Percentiles rank a stretch among this genome's conserved stretches.
These are phyloP conservation scores for Halenospora varia DNA, from an alignment of 495 filamentous ascomycete species.

Conservation along the genomic window DNA sequence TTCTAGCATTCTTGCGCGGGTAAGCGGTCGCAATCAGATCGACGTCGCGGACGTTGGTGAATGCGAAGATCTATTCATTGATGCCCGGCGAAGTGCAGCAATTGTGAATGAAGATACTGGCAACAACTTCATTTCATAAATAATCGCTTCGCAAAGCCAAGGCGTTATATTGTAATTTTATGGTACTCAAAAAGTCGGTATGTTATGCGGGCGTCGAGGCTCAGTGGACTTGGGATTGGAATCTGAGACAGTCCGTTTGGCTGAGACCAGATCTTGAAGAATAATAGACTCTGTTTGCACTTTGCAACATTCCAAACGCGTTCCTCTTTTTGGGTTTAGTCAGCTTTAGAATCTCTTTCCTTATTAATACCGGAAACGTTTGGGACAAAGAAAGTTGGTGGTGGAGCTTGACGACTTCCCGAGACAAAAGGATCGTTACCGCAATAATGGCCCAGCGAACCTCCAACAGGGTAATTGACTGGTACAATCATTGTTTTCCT, in stretches of 20 bases:
- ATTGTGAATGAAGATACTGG: constrained; percentile 62
- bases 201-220: not conserved
- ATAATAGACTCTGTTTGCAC: constrained; percentile 2
- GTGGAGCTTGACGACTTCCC: constrained; percentile 22
- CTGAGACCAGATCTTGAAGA: not conserved
- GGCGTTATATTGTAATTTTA: constrained; percentile 10
- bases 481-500: constrained; percentile 27
- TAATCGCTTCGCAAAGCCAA: constrained; percentile 36
- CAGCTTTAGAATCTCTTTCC: not conserved
- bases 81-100: constrained; percentile 76
- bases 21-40: constrained; percentile 69
- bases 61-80: constrained; percentile 85
- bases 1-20: constrained; percentile 58
- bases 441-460: constrained; percentile 21
- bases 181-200: too few relatives aligned
- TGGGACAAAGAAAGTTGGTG: constrained; percentile 20
- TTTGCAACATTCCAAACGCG: constrained; percentile 1
- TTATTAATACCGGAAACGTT: constrained; percentile 2
- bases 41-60: constrained; percentile 81
- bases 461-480: constrained; percentile 12
- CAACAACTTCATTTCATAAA: constrained; percentile 49
- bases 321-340: constrained; percentile 1
- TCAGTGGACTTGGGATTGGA: not conserved
- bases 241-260: constrained; percentile 3
- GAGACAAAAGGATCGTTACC: constrained; percentile 26